phyloP scores from a whole-genome alignment of 192 early-diverging fungal genomes.

The Umbelopsis sp. region DNA sequence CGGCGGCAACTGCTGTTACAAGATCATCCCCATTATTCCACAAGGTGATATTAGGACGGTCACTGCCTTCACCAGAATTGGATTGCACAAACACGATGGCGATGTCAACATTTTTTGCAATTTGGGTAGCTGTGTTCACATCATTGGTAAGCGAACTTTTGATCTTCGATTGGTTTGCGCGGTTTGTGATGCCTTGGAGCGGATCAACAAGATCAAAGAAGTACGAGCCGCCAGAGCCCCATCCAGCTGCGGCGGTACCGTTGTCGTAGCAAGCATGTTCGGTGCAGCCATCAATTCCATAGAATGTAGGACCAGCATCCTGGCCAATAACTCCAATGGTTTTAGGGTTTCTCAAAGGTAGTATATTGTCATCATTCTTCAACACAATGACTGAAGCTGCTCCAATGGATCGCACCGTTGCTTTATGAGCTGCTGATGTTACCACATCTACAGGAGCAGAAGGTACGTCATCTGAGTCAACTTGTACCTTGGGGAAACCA shows the following conservation, averaged over 20 bases:
- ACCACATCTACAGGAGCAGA: constrained; percentile 21
- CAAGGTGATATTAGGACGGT: constrained; percentile 35
- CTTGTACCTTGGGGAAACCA: neutral
- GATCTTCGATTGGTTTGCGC: neutral
- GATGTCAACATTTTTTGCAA: neutral
- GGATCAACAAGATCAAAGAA: constrained; percentile 2
- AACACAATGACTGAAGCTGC: constrained; percentile 24
- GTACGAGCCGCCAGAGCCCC: constrained; percentile 13
- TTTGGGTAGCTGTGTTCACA: neutral
- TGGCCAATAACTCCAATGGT: constrained; percentile 7
- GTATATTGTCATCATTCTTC: constrained; percentile 8
- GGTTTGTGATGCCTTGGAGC: constrained; percentile 8
- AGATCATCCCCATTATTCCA: constrained; percentile 41
- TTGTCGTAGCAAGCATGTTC: neutral
- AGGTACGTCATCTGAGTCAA: neutral
- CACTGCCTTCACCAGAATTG: constrained; percentile 30
- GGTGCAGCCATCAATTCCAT: constrained; percentile 9
- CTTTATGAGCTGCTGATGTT: constrained; percentile 16
- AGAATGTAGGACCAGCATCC: constrained; percentile 4
- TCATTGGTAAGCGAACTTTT: neutral
- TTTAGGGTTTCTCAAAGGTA: constrained; percentile 6
- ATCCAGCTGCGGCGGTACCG: constrained; percentile 14
- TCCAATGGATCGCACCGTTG: constrained; percentile 16
- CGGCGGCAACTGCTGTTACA: constrained; percentile 35
- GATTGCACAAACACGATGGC: constrained; percentile 23